Evolutionary conservation across 495 filamentous ascomycete genomes (phyloP), one percentile per base, ranked within the genome.

Genomic region (Penicillium soppii): DNA sequence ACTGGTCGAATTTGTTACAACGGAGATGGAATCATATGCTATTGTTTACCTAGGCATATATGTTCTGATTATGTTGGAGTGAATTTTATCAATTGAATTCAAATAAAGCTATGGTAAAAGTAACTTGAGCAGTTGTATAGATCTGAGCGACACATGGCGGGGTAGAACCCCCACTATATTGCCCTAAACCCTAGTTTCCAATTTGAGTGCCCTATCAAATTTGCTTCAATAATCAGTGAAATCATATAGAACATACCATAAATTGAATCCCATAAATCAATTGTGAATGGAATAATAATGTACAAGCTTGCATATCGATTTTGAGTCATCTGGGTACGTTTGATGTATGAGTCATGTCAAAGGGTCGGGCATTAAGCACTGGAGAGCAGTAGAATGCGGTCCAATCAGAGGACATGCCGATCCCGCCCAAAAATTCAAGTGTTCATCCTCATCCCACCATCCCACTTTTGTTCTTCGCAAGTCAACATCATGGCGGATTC

Each of bases 151-250:
- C 46, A 19, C 47, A 49, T 45, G 57, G 62, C 57, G 61, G 61
- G 59, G 57, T 45, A 62, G n/a, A 61, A 62, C 36, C 63, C 72
- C 67, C 68, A 61, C 61, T 30, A 33, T 1, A 2, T 9, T 71
- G 68, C 72, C 72, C 71, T 76, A 74, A 71, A 55, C 72, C 72
- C 72, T 76, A 71, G 53, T 20, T 53, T 59, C 55, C 38, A 8
- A 15, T 53, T 62, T 37, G 7, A 40, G 61, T 42, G 43, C 36
- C 19, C 25, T 37, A 15, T 12, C 5, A 32, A 12, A 32, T 32
- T 32, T 12, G 13, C 8, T 3, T 9, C 4, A 9, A 27, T 27
- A 9, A 27, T 27, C 25, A 27, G n/a, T n/a, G n/a, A n/a, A n/a
- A n/a, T n/a, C n/a, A n/a, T n/a, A n/a, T n/a, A n/a, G n/a, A n/a